These are phyloP conservation scores for Boletus smithii DNA, from an alignment of 1,284 basidiomycete genomes.

Conservation along the genomic window DNA sequence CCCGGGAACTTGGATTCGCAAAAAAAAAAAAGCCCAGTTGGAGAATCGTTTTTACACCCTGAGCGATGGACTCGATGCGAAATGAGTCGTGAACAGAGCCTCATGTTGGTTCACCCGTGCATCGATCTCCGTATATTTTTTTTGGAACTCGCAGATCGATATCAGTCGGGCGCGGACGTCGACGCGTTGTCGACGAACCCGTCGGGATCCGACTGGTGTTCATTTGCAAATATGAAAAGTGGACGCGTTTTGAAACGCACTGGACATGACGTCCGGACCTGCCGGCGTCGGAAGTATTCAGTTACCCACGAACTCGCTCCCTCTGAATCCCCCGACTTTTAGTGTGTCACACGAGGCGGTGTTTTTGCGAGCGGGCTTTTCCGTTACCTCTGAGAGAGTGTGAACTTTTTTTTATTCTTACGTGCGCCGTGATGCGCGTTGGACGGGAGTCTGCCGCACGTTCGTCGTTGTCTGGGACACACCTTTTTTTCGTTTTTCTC, in stretches of 20 bases:
- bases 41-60: not conserved
- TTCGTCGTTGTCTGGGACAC: too few species aligned
- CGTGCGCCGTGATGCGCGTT: too few species aligned
- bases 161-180: not conserved
- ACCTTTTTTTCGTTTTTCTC: not conserved
- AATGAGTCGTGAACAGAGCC: too few species aligned
- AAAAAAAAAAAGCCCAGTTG: not conserved
- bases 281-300: not conserved
- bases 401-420: not conserved
- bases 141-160: not conserved
- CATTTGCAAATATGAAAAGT: not conserved
- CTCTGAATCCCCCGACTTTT: too few species aligned
- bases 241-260: not conserved
- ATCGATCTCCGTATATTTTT: too few species aligned
- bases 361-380: not conserved
- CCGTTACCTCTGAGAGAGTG: not conserved
- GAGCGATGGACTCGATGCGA: too few species aligned
- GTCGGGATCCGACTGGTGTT: not conserved
- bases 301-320: too few species aligned
- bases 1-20: not conserved
- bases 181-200: not conserved
- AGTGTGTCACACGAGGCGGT: not conserved
- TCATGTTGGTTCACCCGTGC: too few species aligned
- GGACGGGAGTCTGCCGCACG: too few species aligned
- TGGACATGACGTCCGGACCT: not conserved